phyloP scores from a whole-genome alignment of 2,329 filamentous ascomycete genomes.

The Phaeoacremonium minimum region DNA sequence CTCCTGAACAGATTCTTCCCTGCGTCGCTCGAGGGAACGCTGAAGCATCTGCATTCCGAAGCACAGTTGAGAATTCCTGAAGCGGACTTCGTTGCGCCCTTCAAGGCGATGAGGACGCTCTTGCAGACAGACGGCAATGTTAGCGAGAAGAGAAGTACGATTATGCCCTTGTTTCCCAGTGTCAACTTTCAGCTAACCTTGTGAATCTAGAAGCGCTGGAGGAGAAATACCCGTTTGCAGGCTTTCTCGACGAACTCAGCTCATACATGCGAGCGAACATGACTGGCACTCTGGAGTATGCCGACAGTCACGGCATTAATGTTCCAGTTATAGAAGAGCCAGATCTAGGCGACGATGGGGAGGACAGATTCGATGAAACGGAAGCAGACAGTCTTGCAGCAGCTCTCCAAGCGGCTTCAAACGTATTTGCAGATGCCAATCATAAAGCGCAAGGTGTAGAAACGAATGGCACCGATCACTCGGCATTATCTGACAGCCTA shows the following conservation, averaged over 20 bases:
- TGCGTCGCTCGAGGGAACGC: constrained; percentile 46
- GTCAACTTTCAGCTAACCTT: constrained; percentile 10
- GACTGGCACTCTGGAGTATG: constrained; percentile 26
- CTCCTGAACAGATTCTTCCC: constrained; percentile 52
- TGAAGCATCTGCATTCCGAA: constrained; percentile 32
- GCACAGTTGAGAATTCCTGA: constrained; percentile 51
- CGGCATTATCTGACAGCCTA: constrained; percentile 7
- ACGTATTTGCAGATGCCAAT: too few species aligned
- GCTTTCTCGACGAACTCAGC: constrained; percentile 26
- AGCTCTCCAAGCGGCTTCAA: constrained; percentile 6
- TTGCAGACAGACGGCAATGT: constrained; percentile 52
- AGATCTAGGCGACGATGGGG: not conserved
- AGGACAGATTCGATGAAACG: not conserved
- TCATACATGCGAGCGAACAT: constrained; percentile 23
- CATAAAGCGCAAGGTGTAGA: too few species aligned
- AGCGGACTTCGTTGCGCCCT: constrained; percentile 36
- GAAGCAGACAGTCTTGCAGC: constrained; percentile 8
- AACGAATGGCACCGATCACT: not conserved
- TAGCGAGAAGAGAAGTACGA: constrained; percentile 19
- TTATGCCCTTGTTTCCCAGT: not conserved
- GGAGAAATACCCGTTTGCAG: constrained; percentile 32
- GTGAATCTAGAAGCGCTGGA: constrained; percentile 22
- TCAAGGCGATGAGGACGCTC: constrained; percentile 38
- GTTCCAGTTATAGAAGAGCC: constrained; percentile 16
- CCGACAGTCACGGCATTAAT: constrained; percentile 30